Evolutionary conservation across 1,284 basidiomycete genomes (phyloP), one percentile per base, ranked within the genome.

Genomic region (Tetrapyrgos nigripes): DNA sequence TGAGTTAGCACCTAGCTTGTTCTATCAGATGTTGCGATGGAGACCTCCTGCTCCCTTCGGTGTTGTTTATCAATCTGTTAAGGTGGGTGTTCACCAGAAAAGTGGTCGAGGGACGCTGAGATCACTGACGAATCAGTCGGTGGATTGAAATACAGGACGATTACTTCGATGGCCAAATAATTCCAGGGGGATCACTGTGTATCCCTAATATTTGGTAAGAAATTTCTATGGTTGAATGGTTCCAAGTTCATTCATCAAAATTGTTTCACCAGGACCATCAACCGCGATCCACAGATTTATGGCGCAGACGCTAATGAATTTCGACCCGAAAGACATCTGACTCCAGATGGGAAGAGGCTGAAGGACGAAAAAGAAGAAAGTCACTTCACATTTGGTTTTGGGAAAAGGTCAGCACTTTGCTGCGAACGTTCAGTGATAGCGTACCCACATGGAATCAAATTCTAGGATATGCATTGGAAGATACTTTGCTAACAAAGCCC

Each of bases 211-310:
- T 53, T 8, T 58, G 56, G 56, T 53, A 47, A n/a, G n/a, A n/a
- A 13, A 28, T 17, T 6, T n/a, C n/a, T n/a, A 26, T 29, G 6
- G 6, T n/a, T 26, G 6, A 46, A 21, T 19, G 17, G 9, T 10
- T n/a, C 29, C 24, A 35, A 14, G 8, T 23, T 10, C 33, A 4
- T 2, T n/a, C n/a, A n/a, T n/a, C n/a, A n/a, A n/a, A n/a, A n/a
- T n/a, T n/a, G n/a, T n/a, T n/a, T n/a, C n/a, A 3, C n/a, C 44
- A 58, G 56, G 56, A 53, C 56, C 17, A 58, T 58, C n/a, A 52
- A 58, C 26, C 56, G 50, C 24, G 50, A 52, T 26, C 46, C 35
- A 28, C 45, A 52, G 1, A 24, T 40, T 13, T 58, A 52, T 19
- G 56, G 56, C 35, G n/a, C 50, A 17, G 56, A 53, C 17, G 56